Conservation (phyloP, 2,329 filamentous ascomycete genomes). For the Phialocephala subalpina region DNA sequence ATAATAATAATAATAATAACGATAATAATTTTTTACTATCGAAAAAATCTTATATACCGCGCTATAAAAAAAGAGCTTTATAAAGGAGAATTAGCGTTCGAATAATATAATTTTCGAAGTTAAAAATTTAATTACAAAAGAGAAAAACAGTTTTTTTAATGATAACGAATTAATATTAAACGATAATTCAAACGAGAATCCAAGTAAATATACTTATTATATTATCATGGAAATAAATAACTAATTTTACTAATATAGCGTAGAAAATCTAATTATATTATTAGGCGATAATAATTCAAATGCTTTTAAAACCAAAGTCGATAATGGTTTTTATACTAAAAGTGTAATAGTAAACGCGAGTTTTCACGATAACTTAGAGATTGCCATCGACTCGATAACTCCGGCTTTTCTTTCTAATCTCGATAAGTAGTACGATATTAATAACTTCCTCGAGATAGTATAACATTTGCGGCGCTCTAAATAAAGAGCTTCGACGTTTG, state of each 20-base stretch:
- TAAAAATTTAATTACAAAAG: no score
- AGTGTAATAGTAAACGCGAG: slow-evolving; percentile 17
- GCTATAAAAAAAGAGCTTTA: no score
- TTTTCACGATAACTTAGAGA: slow-evolving; percentile 27
- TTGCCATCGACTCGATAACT: slow-evolving; percentile 24
- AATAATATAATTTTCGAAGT: no score
- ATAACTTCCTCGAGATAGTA: slow-evolving; percentile 29
- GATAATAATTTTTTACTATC: neutral
- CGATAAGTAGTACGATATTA: slow-evolving; percentile 30
- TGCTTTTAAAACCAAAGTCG: slow-evolving; percentile 25
- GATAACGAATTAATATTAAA: no score
- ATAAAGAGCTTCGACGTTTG: slow-evolving; percentile 6
- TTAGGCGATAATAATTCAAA: slow-evolving; percentile 26
- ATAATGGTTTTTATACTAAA: slow-evolving; percentile 22
- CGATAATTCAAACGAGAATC: no score
- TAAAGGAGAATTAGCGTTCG: no score
- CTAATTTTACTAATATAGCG: slow-evolving; percentile 7
- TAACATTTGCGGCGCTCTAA: slow-evolving; percentile 21
- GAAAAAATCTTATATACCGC: no score
- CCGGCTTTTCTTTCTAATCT: slow-evolving; percentile 15
- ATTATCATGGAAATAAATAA: no score
- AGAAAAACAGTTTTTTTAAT: no score
- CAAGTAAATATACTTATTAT: no score
- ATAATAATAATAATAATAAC: slow-evolving; percentile 13
- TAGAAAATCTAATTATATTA: slow-evolving; percentile 25